These are phyloP conservation scores for Paracamarosporium sp. DNA, from an alignment of 2,329 filamentous ascomycete species.

Conservation along the genomic window DNA sequence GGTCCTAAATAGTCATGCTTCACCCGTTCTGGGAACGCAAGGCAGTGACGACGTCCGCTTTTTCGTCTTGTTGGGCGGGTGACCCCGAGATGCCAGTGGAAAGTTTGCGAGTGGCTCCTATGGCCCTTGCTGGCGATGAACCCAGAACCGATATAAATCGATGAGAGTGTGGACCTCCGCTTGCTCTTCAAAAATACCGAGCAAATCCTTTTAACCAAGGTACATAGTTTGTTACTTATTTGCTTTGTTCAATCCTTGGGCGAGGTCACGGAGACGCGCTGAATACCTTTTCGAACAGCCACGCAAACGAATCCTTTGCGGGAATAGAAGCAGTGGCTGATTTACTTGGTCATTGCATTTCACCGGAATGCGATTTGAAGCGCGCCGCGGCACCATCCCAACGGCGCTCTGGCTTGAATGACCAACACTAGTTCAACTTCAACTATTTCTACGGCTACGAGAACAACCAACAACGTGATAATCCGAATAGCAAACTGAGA, in stretches of 20 bases:
- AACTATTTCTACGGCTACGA: not conserved
- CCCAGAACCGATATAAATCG: not conserved
- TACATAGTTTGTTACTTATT: not conserved
- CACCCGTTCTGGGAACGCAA: constrained; percentile 11
- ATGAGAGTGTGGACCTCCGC: not conserved
- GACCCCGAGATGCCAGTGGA: not conserved
- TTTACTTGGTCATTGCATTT: not conserved
- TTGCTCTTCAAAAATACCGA: not conserved
- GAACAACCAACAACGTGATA: not conserved
- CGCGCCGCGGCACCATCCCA: not conserved
- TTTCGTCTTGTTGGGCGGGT: constrained; percentile 7
- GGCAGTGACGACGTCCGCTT: constrained; percentile 2
- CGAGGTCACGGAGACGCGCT: not conserved
- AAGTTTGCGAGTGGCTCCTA: not conserved
- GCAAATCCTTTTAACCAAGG: not conserved
- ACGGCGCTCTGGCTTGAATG: not conserved
- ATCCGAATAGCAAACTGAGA: not conserved
- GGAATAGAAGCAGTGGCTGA: not conserved
- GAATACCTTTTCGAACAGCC: not conserved
- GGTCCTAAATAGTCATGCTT: constrained; percentile 2
- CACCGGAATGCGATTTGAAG: not conserved
- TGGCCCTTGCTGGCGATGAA: constrained; percentile 1
- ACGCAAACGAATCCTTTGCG: not conserved
- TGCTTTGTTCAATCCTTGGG: not conserved
- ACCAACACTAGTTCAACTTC: constrained; percentile 1